Conservation (phyloP, 768 basidiomycete species). For the Boletus rex-veris region DNA sequence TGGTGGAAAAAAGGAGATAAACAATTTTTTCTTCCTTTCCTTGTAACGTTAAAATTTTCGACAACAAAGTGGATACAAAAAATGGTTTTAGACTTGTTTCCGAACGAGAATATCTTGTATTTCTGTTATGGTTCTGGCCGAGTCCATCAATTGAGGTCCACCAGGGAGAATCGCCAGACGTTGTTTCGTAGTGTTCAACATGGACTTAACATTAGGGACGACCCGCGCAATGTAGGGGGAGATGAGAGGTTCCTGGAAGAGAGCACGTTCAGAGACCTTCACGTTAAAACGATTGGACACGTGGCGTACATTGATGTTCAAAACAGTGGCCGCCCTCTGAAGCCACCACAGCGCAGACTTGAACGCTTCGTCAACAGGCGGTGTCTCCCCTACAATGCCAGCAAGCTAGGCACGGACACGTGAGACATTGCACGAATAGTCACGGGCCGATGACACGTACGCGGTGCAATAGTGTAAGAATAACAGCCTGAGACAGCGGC, state of each 20-base stretch:
- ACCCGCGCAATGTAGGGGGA: slow-evolving; percentile 80
- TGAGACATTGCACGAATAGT: slow-evolving; percentile 2
- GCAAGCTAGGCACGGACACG: slow-evolving; percentile 50
- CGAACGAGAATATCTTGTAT: slow-evolving; percentile 67
- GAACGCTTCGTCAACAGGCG: slow-evolving; percentile 76
- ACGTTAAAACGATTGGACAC: background rate
- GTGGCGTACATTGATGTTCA: slow-evolving; percentile 64
- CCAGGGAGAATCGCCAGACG: slow-evolving; percentile 76
- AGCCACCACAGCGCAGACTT: slow-evolving; percentile 86
- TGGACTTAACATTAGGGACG: slow-evolving; percentile 72
- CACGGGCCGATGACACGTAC: slow-evolving; percentile 42
- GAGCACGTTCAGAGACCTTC: background rate
- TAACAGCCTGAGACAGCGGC: slow-evolving; percentile 79
- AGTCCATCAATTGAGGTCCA: slow-evolving; percentile 62
- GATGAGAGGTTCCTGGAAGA: slow-evolving; percentile 68
- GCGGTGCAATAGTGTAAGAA: slow-evolving; percentile 78
- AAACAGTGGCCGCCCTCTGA: slow-evolving; percentile 64
- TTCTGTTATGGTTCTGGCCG: slow-evolving; percentile 66
- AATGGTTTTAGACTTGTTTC: slow-evolving; percentile 30
- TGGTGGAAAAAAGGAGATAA: slow-evolving; percentile 1
- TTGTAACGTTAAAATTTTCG: background rate
- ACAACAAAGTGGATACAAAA: slow-evolving; percentile 1
- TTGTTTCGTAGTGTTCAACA: slow-evolving; percentile 76
- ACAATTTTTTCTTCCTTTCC: background rate
- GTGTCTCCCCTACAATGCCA: slow-evolving; percentile 67